phyloP scores from a whole-genome alignment of 768 basidiomycete species.

The Mrakia frigida region DNA sequence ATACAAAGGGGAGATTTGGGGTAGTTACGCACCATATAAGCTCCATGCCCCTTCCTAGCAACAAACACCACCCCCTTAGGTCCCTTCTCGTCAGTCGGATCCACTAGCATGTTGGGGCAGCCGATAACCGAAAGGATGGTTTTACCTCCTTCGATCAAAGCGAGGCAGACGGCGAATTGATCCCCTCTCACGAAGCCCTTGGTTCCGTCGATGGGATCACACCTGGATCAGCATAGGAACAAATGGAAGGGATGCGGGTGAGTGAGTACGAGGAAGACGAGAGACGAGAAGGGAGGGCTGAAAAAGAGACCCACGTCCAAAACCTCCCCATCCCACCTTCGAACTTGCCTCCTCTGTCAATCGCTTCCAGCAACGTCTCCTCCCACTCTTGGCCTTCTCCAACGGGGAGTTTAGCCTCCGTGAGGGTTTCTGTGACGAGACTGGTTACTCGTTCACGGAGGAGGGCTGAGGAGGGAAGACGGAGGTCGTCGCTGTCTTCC shows the following conservation, averaged over 20 bases:
- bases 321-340: conserved; percentile 62
- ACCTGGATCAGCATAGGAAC: not conserved
- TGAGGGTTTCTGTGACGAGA: conserved; percentile 73
- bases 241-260: too few relatives aligned
- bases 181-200: conserved; percentile 87
- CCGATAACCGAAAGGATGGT: conserved; percentile 81
- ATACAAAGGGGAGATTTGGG: not conserved
- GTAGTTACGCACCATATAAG: conserved; percentile 20
- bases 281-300: not conserved
- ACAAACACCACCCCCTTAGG: conserved; percentile 14
- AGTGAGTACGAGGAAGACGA: not conserved
- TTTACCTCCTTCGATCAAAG: conserved; percentile 68
- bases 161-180: conserved; percentile 86
- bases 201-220: conserved; percentile 82
- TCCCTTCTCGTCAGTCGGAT: not conserved
- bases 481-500: conserved; percentile 78
- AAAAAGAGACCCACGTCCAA: conserved; percentile 37
- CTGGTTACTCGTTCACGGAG: conserved; percentile 64
- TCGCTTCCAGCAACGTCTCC: conserved; percentile 64
- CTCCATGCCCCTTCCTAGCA: conserved; percentile 4
- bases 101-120: conserved; percentile 64
- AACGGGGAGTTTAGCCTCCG: not conserved
- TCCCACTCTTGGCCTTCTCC: conserved; percentile 16
- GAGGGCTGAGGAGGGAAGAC: conserved; percentile 47
- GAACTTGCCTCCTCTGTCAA: conserved; percentile 70